phyloP scores from a whole-genome alignment of 202 grass and related monocot species.

The Hordeum pubiflorum region DNA sequence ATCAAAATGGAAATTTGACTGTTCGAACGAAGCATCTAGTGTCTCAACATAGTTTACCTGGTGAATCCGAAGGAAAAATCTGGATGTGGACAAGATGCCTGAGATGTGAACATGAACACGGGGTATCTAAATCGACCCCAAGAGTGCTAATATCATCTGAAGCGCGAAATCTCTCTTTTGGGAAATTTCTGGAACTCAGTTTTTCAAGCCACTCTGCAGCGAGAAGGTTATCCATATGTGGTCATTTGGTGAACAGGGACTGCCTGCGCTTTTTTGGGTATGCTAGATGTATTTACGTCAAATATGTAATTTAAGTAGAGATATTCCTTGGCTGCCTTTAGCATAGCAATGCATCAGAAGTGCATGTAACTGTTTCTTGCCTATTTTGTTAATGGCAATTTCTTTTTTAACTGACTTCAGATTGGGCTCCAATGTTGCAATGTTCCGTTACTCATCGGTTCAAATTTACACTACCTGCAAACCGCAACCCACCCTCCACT shows the following conservation, averaged over 20 bases:
- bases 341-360: not conserved
- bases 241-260: conserved; percentile 91
- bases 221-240: conserved; percentile 83
- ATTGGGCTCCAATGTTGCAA: conserved; percentile 86
- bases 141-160: conserved; percentile 82
- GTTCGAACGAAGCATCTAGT: conserved; percentile 51
- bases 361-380: not conserved
- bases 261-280: conserved; percentile 99
- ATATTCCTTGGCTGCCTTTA: not conserved
- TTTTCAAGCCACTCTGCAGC: conserved; percentile 93
- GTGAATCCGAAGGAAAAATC: conserved; percentile 81
- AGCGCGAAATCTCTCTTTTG: conserved; percentile 84
- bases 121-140: conserved; percentile 48
- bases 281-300: conserved; percentile 2
- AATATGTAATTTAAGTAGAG: conserved; percentile 12
- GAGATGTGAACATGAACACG: conserved; percentile 70
- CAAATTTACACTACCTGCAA: conserved; percentile 91
- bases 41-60: conserved; percentile 42
- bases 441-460: conserved; percentile 89
- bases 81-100: conserved; percentile 98
- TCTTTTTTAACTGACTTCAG: conserved; percentile 44
- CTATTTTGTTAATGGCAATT: not conserved
- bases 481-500: conserved; percentile 69
- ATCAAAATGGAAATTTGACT: conserved; percentile 86
- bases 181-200: conserved; percentile 95